phyloP scores from a whole-genome alignment of 2,329 filamentous ascomycete genomes.

The Colletotrichum aenigma region DNA sequence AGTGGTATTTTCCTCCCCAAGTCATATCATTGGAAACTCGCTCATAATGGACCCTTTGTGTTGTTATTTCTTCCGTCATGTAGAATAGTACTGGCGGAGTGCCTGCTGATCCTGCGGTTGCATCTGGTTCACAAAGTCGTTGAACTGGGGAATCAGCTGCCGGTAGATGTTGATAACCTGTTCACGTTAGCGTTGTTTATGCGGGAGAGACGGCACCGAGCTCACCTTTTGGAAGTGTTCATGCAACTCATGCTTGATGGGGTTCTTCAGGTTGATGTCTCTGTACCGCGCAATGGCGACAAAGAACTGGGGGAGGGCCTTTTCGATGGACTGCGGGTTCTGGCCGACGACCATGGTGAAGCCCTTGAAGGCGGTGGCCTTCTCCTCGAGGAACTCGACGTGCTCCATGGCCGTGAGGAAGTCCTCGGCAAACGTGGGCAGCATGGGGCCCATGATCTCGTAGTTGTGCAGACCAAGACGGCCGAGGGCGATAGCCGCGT shows the following conservation, averaged over 20 bases:
- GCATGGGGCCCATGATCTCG: slow-evolving; percentile 76
- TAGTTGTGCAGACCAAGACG: slow-evolving; percentile 82
- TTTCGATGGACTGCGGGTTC: slow-evolving; percentile 93
- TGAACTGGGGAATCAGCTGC: slow-evolving; percentile 64
- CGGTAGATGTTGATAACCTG: slow-evolving; percentile 61
- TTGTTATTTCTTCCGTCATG: slow-evolving; percentile 4
- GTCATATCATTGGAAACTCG: slow-evolving; percentile 13
- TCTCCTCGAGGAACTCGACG: slow-evolving; percentile 89
- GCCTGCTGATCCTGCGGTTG: slow-evolving; percentile 53
- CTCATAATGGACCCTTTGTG: slow-evolving; percentile 1
- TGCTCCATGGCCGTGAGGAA: slow-evolving; percentile 85
- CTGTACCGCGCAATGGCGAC: slow-evolving; percentile 80
- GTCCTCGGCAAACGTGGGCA: slow-evolving; percentile 79
- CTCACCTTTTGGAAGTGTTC: slow-evolving; percentile 79
- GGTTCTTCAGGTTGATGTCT: slow-evolving; percentile 63
- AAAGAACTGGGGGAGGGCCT: slow-evolving; percentile 82
- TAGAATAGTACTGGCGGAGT: slow-evolving; percentile 51
- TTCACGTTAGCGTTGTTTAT: slow-evolving; percentile 7
- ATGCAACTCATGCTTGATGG: slow-evolving; percentile 68
- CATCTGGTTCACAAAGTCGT: slow-evolving; percentile 57
- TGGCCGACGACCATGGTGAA: slow-evolving; percentile 84
- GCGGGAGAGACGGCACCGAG: slow-evolving; percentile 21
- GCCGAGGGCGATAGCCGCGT: slow-evolving; percentile 91
- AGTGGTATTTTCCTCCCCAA: slow-evolving; percentile 20
- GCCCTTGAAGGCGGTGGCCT: slow-evolving; percentile 89